Conservation (phyloP, 2,329 filamentous ascomycete species). For the Camptophora hylomeconis region DNA sequence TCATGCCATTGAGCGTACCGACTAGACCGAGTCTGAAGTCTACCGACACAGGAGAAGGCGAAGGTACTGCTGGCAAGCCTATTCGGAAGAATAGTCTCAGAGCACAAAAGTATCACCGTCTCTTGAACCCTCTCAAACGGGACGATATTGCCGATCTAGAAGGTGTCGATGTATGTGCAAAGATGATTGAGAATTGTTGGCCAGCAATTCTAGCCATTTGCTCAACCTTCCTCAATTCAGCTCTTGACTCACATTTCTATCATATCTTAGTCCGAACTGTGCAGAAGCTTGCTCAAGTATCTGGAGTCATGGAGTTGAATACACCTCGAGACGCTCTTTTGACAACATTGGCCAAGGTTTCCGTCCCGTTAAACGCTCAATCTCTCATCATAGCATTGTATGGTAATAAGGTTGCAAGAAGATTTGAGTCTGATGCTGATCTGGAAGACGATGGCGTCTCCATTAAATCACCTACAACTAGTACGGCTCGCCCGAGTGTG, state of each 20-base stretch:
- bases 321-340: constrained; percentile 90
- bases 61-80: constrained; percentile 20
- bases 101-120: constrained; percentile 62
- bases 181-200: constrained; percentile 85
- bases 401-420: constrained; percentile 1
- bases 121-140: constrained; percentile 69
- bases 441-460: not conserved
- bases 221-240: constrained; percentile 86
- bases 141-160: constrained; percentile 57
- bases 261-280: constrained; percentile 83
- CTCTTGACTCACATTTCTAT: constrained; percentile 87
- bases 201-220: constrained; percentile 88
- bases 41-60: constrained; percentile 16
- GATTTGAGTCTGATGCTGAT: not conserved
- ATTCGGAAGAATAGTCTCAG: not conserved
- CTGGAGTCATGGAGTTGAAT: constrained; percentile 68
- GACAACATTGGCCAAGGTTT: constrained; percentile 84
- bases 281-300: constrained; percentile 89
- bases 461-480: constrained; percentile 3
- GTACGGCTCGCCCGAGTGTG: constrained; percentile 4
- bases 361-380: constrained; percentile 63
- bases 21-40: constrained; percentile 31
- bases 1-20: constrained; percentile 79
- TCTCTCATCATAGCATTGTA: constrained; percentile 4
- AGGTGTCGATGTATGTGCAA: constrained; percentile 64